Evolutionary conservation across 192 early-diverging fungal genomes (phyloP), one percentile per base, ranked within the genome.

Genomic region (Phlyctochytrium arcticum): DNA sequence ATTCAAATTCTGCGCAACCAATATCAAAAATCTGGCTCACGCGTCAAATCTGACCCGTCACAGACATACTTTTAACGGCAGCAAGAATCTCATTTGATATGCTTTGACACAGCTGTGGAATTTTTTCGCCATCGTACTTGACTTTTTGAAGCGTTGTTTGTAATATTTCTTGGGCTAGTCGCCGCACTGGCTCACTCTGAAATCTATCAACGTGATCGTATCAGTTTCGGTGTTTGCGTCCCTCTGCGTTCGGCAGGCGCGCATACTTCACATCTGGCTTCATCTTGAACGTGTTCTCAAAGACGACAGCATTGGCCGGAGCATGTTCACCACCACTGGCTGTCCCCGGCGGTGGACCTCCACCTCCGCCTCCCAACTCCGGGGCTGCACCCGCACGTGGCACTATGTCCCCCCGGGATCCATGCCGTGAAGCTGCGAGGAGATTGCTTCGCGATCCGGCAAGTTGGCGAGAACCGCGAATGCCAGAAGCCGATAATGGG

Each of bases 201-300:
- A 82, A 82, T 49, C 77, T 83, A 30, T 17, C 12, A 6, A n/a
- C n/a, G n/a, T n/a, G n/a, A n/a, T n/a, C n/a, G n/a, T n/a, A n/a
- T n/a, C n/a, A n/a, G n/a, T n/a, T n/a, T n/a, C n/a, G n/a, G n/a
- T n/a, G n/a, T n/a, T n/a, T n/a, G n/a, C n/a, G n/a, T n/a, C n/a
- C n/a, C n/a, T n/a, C n/a, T n/a, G n/a, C n/a, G n/a, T n/a, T n/a
- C n/a, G n/a, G n/a, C n/a, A n/a, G n/a, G n/a, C 19, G n/a, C 34
- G 6, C 60, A 17, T 57, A 84, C 82, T 85, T 84, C 37, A 60
- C 61, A 27, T 77, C 78, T 1, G 82, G 83, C 54, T 80, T 85
- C 56, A 82, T 33, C 35, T 68, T 75, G 62, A 71, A 85, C 2
- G 83, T 85, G 70, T 85, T 85, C 58, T 84, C 83, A 69, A 67